These are phyloP conservation scores for Amanita brunnescens DNA, from an alignment of 768 basidiomycete species.

Conservation along the genomic window DNA sequence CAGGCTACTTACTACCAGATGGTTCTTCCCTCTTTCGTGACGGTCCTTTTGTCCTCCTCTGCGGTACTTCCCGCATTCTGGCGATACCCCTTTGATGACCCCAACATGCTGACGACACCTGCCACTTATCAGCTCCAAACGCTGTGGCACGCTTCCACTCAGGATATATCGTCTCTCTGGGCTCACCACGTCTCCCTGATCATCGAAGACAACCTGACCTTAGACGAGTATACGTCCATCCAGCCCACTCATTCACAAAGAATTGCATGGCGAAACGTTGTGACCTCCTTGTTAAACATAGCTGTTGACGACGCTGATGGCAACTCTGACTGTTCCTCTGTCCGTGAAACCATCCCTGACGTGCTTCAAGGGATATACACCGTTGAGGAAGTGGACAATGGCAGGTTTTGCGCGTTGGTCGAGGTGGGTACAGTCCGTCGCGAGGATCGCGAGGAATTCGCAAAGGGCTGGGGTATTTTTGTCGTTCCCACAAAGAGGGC, in stretches of 20 bases:
- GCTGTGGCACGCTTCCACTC: too few relatives aligned
- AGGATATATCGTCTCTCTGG: too few relatives aligned
- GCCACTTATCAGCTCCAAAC: too few relatives aligned
- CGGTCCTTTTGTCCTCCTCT: too few relatives aligned
- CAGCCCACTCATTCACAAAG: not conserved
- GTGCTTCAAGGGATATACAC: not conserved
- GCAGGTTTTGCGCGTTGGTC: constrained; percentile 2
- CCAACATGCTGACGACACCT: too few relatives aligned
- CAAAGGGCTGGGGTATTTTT: constrained; percentile 5
- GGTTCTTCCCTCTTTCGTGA: too few relatives aligned
- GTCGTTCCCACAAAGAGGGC: not conserved
- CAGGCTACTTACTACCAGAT: too few relatives aligned
- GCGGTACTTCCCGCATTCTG: too few relatives aligned
- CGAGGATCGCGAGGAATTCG: not conserved
- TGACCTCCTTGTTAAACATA: not conserved
- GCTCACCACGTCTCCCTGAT: too few relatives aligned
- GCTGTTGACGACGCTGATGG: not conserved
- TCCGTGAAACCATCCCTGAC: not conserved
- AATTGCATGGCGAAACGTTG: not conserved
- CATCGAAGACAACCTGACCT: not conserved
- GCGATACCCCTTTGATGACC: too few relatives aligned
- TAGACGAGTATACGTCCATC: not conserved
- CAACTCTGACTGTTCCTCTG: not conserved
- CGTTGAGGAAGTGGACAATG: not conserved
- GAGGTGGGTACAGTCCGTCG: not conserved